Conservation (phyloP, 495 filamentous ascomycete genomes). For the Lentithecium fluviatile region DNA sequence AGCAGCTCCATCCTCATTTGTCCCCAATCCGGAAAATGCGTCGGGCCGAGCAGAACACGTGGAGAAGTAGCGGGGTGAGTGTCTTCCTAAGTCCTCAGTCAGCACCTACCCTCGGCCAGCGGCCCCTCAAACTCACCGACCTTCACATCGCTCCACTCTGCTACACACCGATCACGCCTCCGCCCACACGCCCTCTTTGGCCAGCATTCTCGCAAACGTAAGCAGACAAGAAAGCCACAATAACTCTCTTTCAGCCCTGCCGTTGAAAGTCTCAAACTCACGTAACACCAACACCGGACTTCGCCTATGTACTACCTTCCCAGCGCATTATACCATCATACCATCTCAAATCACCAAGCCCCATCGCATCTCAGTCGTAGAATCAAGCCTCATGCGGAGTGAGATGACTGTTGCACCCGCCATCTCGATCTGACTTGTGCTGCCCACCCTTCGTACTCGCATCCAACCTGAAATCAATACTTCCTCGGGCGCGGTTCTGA, state of each 20-base stretch:
- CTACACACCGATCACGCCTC: background rate
- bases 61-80: conserved; percentile 8
- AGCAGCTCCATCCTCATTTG: background rate
- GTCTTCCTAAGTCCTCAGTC: conserved; percentile 24
- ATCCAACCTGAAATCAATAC: too few relatives aligned
- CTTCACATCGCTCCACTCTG: background rate
- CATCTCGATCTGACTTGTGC: too few relatives aligned
- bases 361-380: background rate
- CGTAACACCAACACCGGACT: conserved; percentile 13
- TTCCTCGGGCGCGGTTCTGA: too few relatives aligned
- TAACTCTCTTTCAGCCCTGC: conserved; percentile 31
- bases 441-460: too few relatives aligned
- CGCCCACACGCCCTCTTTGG: background rate
- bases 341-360: background rate
- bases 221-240: conserved; percentile 14
- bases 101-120: background rate
- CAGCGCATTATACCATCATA: background rate
- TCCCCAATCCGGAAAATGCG: background rate
- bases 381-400: too few relatives aligned
- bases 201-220: background rate
- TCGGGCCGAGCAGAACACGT: conserved; percentile 18
- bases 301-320: conserved; percentile 23
- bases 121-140: background rate
- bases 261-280: conserved; percentile 15
- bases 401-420: too few relatives aligned